A percentile compares a stretch with the other conserved stretches of the same genome.
These are phyloP conservation scores for Domatiomyces catenatus DNA, from an alignment of 2,329 filamentous ascomycete genomes.

Conservation along the genomic window DNA sequence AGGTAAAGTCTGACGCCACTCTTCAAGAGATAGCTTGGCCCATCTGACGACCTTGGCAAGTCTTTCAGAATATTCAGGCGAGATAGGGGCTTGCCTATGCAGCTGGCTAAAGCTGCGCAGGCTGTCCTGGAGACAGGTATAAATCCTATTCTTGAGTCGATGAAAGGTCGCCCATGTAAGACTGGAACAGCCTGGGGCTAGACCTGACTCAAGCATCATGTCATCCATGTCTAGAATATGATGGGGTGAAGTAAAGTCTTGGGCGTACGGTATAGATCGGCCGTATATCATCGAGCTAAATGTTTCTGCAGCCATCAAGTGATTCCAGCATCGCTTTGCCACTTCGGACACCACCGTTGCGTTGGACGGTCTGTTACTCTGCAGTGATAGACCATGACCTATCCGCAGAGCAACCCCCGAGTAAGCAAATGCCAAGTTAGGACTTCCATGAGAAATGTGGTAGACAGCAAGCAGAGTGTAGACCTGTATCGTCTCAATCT, in stretches of 20 bases:
- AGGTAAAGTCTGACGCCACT: background rate
- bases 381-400: slow-evolving; percentile 15
- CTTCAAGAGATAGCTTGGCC: background rate
- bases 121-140: slow-evolving; percentile 19
- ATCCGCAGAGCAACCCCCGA: slow-evolving; percentile 14
- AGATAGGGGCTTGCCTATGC: slow-evolving; percentile 3
- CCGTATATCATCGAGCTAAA: slow-evolving; percentile 20
- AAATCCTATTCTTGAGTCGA: slow-evolving; percentile 18
- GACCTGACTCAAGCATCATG: slow-evolving; percentile 2
- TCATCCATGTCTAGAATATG: slow-evolving; percentile 17
- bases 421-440: slow-evolving; percentile 14
- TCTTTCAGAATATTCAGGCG: background rate
- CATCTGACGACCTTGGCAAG: background rate
- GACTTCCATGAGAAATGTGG: slow-evolving; percentile 14
- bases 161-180: slow-evolving; percentile 17
- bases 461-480: slow-evolving; percentile 15
- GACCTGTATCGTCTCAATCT: slow-evolving; percentile 15
- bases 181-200: slow-evolving; percentile 1
- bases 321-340: slow-evolving; percentile 21
- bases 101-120: slow-evolving; percentile 18
- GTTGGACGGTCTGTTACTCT: slow-evolving; percentile 3
- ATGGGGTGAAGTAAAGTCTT: no score
- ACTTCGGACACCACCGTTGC: slow-evolving; percentile 15
- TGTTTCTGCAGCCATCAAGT: slow-evolving; percentile 19
- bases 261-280: slow-evolving; percentile 18